Base-by-base conservation (phyloP, 257 asterid genomes). In the Plantago elongata region DNA sequence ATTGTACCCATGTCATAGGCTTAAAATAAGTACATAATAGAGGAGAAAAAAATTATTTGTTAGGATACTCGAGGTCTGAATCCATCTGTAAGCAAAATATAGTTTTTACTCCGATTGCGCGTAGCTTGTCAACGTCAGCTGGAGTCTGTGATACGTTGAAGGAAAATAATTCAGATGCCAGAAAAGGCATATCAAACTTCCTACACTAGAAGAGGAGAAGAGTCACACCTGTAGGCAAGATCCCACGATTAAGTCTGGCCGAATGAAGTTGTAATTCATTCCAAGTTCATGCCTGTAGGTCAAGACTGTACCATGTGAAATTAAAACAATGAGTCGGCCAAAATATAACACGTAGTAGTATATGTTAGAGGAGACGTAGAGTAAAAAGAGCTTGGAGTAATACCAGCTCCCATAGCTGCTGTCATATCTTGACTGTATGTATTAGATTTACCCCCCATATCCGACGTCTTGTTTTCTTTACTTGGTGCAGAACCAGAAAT, bases 391-490 rank as follows among this genome's bases (percentile, higher is more conserved):
- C 63, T 62, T 65, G 3, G n/a, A 54, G 67, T 74, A 73, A 51
- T 73, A 92, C 99, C 99, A 70, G 99, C 95, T 38, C 99, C 99
- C 99, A 92, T 89, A 65, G 96, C 94, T 73, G 85, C 85, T 64
- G 99, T 92, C 99, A 92, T 92, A 61, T 81, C 84, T 13, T 89
- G 81, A 74, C 95, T 92, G 74, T 92, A 92, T 22, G 84, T 82
- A 13, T 83, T 91, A 3, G 99, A 92, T 77, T 81, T 92, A 61
- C 61, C 88, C 12, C 57, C 84, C 59, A 50, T 47, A 69, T 87
- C 59, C 52, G 82, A 55, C 3, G 65, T 74, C 59, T 76, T 79
- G 61, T 61, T 83, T 55, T 77, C 95, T 38, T 79, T 72, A 68
- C 86, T 79, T 34, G 93, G 78, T 54, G 81, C 77, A 56, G 96